Evolutionary conservation across 2,329 filamentous ascomycete genomes (phyloP), one percentile per base, ranked within the genome.

Genomic region (Calonectria crousiana): DNA sequence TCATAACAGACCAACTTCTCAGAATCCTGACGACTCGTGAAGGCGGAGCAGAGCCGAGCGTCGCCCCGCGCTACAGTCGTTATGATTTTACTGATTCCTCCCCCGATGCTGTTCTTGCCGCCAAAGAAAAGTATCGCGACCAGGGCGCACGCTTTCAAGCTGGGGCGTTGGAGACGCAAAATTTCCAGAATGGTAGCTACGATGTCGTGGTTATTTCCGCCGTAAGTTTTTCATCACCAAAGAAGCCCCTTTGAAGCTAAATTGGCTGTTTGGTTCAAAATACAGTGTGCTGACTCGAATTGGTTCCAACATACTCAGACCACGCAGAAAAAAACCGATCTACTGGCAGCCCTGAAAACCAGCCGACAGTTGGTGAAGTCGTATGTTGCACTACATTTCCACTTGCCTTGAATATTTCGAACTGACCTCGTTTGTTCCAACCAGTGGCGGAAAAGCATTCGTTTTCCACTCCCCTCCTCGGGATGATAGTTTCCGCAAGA

Each of bases 41-140:
- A 18, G 28, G 28, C 30, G 53, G 34, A 38, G 18, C 51, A 20
- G 65, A 53, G 6, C 56, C 36, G 4, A 41, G 56, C 8, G 32
- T 26, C 23, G 62, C 26, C 5, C 34, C 58, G 14, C 62, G 52
- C 2, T 53, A 69, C 16, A 26, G 28, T 6, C 30, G 49, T 9
- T 85, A 86, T 73, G 82, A 80, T 0, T 86, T 81, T 65, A 86
- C 84, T 1, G 85, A 87, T 62, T 9, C 56, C 80, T 86, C 6
- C 85, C 83, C 13, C 49, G 73, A n/a, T 74, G 71, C 6, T 82
- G 82, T 72, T 81, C 84, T 49, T 9, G 47, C 66, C 2, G 82
- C 81, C 1, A 66, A 75, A 14, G 68, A 77, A 34, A 69, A 69
- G n/a, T 77, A 75, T 60, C 32, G 32, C 6, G 49, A 20, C 5